phyloP scores from a whole-genome alignment of 2,329 filamentous ascomycete species.

The Trichoderma sp. region DNA sequence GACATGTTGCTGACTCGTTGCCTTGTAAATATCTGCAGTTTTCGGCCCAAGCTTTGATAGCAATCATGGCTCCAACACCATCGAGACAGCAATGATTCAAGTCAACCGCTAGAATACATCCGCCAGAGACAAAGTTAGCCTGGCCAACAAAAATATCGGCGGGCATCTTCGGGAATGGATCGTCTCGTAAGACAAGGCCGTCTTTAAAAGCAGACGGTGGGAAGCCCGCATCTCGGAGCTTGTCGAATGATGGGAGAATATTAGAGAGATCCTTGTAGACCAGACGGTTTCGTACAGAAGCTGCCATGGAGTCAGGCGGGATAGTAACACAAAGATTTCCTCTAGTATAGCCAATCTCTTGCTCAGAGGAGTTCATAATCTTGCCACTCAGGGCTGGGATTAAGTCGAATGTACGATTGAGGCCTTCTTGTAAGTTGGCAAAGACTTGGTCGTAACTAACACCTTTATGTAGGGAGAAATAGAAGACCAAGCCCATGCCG shows the following conservation, averaged over 20 bases:
- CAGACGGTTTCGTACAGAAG: not conserved
- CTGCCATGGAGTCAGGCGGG: not conserved
- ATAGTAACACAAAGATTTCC: slow-evolving; percentile 24
- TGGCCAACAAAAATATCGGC: slow-evolving; percentile 34
- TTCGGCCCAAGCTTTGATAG: slow-evolving; percentile 36
- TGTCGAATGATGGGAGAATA: slow-evolving; percentile 30
- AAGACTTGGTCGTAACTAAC: slow-evolving; percentile 35
- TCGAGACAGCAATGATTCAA: slow-evolving; percentile 34
- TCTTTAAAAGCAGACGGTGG: slow-evolving; percentile 33
- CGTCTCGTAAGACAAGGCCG: slow-evolving; percentile 28
- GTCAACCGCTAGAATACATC: slow-evolving; percentile 33
- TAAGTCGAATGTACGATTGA: slow-evolving; percentile 37
- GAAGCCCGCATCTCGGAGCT: slow-evolving; percentile 31
- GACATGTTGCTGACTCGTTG: slow-evolving; percentile 29
- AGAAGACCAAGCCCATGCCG: slow-evolving; percentile 37
- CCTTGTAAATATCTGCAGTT: slow-evolving; percentile 33
- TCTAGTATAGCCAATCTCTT: slow-evolving; percentile 30
- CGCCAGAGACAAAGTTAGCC: slow-evolving; percentile 36
- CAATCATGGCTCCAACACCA: slow-evolving; percentile 32
- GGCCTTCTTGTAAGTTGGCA: slow-evolving; percentile 35
- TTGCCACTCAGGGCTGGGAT: slow-evolving; percentile 41
- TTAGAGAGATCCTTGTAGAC: slow-evolving; percentile 24
- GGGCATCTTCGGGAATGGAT: slow-evolving; percentile 31
- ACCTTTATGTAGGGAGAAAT: slow-evolving; percentile 35
- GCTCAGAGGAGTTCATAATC: slow-evolving; percentile 34